phyloP scores from a whole-genome alignment of 345 rosid species.

The Citrus cavaleriei region DNA sequence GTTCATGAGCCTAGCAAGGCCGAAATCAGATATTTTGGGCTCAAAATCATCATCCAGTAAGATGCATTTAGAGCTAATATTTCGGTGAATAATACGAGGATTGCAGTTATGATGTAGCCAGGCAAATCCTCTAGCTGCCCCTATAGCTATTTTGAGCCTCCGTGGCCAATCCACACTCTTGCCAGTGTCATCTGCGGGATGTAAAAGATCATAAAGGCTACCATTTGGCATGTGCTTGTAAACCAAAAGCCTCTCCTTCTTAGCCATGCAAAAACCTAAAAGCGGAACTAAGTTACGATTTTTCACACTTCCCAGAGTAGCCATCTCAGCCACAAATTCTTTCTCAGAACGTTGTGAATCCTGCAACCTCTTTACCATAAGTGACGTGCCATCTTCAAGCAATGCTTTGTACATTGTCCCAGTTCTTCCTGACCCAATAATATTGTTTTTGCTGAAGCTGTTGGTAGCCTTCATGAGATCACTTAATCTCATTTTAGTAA shows the following conservation, averaged over 20 bases:
- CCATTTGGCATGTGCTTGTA: conserved; percentile 80
- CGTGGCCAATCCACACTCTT: conserved; percentile 77
- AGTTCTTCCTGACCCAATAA: conserved; percentile 81
- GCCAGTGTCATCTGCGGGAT: conserved; percentile 35
- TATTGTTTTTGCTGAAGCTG: conserved; percentile 68
- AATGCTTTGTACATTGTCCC: conserved; percentile 82
- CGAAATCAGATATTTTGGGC: conserved; percentile 92
- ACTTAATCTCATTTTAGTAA: conserved; percentile 68
- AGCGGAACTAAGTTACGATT: conserved; percentile 86
- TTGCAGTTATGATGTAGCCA: conserved; percentile 97
- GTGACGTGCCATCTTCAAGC: conserved; percentile 64
- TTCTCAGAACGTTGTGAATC: conserved; percentile 86
- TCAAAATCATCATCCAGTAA: conserved; percentile 72
- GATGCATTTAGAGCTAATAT: conserved; percentile 91
- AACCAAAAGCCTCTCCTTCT: conserved; percentile 73
- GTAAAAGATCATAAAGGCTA: conserved; percentile 56
- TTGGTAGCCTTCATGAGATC: conserved; percentile 93
- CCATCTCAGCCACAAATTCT: conserved; percentile 79
- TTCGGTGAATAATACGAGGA: conserved; percentile 92
- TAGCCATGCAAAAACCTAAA: conserved; percentile 71
- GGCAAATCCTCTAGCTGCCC: conserved; percentile 83
- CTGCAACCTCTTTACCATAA: conserved; percentile 89
- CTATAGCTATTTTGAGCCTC: conserved; percentile 81
- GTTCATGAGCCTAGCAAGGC: conserved; percentile 95
- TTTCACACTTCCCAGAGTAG: conserved; percentile 75